Conservation (phyloP, 139 green algal species). For the Coccomyxa sp. region DNA sequence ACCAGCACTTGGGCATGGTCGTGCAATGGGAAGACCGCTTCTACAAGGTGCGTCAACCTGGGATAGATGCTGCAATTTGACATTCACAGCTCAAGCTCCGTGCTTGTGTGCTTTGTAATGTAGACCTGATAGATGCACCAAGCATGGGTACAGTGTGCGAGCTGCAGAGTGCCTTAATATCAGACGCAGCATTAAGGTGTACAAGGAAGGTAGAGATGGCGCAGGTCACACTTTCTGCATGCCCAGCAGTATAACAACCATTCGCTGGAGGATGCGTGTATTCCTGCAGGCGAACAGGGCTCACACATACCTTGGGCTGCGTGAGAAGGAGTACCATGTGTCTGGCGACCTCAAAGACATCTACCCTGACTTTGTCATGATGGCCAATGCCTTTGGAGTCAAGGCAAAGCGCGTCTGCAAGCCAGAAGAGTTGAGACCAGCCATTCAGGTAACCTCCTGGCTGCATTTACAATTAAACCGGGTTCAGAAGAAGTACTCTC, state of each 20-base stretch:
- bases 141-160: too few relatives aligned
- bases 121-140: too few relatives aligned
- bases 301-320: constrained; percentile 93
- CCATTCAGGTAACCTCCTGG: constrained; percentile 46
- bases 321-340: constrained; percentile 59
- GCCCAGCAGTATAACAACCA: too few relatives aligned
- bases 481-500: neutral
- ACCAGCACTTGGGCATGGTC: constrained; percentile 99
- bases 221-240: too few relatives aligned
- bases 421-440: constrained; percentile 55
- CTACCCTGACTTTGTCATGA: constrained; percentile 96
- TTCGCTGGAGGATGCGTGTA: too few relatives aligned
- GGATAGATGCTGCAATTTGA: too few relatives aligned
- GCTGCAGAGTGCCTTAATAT: too few relatives aligned
- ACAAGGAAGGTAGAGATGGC: too few relatives aligned
- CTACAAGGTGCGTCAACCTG: constrained; percentile 76
- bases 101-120: too few relatives aligned
- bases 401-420: constrained; percentile 65
- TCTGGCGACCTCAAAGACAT: constrained; percentile 81
- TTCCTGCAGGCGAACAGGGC: constrained; percentile 76
- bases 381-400: constrained; percentile 80
- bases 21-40: constrained; percentile 99
- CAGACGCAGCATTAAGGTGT: too few relatives aligned
- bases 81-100: too few relatives aligned
- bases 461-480: neutral